A percentile compares a stretch with the other conserved stretches of the same genome.
Conservation (phyloP, 2,329 filamentous ascomycete genomes). For the Fusarium pseudonygamai region DNA sequence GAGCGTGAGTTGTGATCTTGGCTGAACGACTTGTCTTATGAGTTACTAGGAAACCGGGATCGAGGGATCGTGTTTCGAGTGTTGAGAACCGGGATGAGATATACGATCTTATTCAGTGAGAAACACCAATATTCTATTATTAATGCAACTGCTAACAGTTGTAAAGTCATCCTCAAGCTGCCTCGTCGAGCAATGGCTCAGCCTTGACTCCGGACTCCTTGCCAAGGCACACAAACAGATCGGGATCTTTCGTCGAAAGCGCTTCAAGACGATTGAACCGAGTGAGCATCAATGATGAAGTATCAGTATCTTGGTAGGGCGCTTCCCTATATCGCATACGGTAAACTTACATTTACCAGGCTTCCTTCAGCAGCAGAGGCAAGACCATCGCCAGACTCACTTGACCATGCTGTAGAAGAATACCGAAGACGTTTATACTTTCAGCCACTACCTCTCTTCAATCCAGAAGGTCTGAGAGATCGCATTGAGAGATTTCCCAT, state of each 20-base stretch:
- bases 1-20: constrained; percentile 3
- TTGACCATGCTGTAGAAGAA: constrained; percentile 20
- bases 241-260: background rate
- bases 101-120: constrained; percentile 16
- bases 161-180: background rate
- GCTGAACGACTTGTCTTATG: background rate
- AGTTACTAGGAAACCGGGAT: background rate
- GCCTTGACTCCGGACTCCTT: constrained; percentile 15
- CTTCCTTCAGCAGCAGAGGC: background rate
- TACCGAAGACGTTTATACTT: constrained; percentile 33
- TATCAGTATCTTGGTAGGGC: background rate
- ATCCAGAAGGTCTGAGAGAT: background rate
- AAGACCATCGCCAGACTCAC: constrained; percentile 3
- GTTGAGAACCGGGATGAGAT: constrained; percentile 9
- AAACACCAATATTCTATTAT: accelerated
- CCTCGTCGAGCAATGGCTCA: constrained; percentile 11
- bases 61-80: background rate
- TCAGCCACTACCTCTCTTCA: constrained; percentile 33
- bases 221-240: background rate
- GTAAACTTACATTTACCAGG: background rate
- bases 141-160: background rate
- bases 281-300: background rate
- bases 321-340: accelerated
- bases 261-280: background rate
- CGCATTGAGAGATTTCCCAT: constrained; percentile 10